Percentiles rank a stretch among this genome's conserved stretches.
phyloP scores from a whole-genome alignment of 2,329 filamentous ascomycete species.

The Ophiostoma novo-ulmi region DNA sequence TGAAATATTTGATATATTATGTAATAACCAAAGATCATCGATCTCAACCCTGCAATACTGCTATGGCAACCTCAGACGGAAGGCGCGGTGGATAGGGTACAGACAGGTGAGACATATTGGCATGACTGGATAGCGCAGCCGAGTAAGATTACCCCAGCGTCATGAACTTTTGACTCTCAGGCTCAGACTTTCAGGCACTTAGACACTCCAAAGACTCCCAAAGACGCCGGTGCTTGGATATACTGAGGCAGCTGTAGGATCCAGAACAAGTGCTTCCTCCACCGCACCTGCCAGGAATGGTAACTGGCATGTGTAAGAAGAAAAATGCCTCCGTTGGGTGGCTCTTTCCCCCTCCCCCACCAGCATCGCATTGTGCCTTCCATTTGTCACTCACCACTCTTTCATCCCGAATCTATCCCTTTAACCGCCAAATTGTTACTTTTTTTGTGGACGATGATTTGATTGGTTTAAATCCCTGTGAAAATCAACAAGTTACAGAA shows the following conservation, averaged over 20 bases:
- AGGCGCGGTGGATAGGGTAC: background rate
- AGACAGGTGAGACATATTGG: conserved; percentile 2
- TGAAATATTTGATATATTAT: background rate
- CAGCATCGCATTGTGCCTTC: conserved; percentile 1
- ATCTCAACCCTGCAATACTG: background rate
- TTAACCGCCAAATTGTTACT: too few relatives aligned
- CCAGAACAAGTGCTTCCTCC: conserved; percentile 8
- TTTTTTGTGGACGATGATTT: too few relatives aligned
- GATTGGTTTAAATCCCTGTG: too few relatives aligned
- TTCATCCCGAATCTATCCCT: background rate
- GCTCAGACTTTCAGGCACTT: background rate
- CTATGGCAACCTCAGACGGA: conserved; percentile 12
- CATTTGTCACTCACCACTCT: background rate
- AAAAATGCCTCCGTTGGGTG: background rate
- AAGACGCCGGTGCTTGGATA: conserved; percentile 9
- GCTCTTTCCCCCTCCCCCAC: conserved; percentile 5
- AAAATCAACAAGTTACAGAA: too few relatives aligned
- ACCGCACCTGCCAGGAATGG: conserved; percentile 16
- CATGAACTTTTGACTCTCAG: background rate
- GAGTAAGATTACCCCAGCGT: background rate
- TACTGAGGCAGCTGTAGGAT: conserved; percentile 15
- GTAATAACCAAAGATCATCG: background rate
- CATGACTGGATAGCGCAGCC: conserved; percentile 5
- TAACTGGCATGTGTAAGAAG: conserved; percentile 16
- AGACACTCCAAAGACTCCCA: background rate